These are phyloP conservation scores for Trypanosomatidae sp. DNA, from an alignment of 208 protist species.

Conservation along the genomic window DNA sequence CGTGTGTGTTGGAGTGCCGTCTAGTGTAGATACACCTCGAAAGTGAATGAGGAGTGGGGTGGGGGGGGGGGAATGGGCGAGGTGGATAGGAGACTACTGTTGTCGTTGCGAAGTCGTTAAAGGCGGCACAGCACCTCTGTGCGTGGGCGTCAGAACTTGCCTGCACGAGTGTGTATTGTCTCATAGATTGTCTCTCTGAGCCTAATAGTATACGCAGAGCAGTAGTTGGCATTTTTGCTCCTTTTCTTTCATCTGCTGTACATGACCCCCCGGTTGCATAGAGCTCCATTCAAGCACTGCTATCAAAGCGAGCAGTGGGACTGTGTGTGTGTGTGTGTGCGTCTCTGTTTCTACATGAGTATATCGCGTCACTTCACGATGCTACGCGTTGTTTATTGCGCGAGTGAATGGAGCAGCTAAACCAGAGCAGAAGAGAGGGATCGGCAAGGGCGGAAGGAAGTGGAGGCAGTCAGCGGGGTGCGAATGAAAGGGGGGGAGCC, in stretches of 20 bases:
- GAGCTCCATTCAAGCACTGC: not conserved
- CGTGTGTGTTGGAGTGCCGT: not conserved
- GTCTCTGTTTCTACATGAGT: not conserved
- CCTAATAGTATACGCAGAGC: not conserved
- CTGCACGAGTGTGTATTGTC: not conserved
- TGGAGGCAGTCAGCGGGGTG: too few species aligned
- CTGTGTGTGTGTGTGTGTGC: not conserved
- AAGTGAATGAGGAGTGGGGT: not conserved
- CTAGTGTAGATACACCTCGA: not conserved
- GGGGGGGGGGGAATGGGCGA: not conserved
- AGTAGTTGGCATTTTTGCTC: too few species aligned
- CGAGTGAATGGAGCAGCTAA: not conserved
- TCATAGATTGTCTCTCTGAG: not conserved
- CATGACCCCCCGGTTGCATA: not conserved
- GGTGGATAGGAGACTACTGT: not conserved
- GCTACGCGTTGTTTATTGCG: not conserved
- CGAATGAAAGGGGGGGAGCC: not conserved
- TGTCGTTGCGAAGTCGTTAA: not conserved
- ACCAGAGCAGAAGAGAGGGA: not conserved
- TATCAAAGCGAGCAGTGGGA: not conserved
- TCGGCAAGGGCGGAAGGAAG: not conserved
- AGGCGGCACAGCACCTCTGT: not conserved
- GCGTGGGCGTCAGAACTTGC: not conserved
- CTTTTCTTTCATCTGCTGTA: not conserved
- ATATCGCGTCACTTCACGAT: not conserved